A percentile compares a stretch with the other conserved stretches of the same genome.
These are phyloP conservation scores for Microcos paniculata DNA, from an alignment of 345 rosid species.

Conservation along the genomic window DNA sequence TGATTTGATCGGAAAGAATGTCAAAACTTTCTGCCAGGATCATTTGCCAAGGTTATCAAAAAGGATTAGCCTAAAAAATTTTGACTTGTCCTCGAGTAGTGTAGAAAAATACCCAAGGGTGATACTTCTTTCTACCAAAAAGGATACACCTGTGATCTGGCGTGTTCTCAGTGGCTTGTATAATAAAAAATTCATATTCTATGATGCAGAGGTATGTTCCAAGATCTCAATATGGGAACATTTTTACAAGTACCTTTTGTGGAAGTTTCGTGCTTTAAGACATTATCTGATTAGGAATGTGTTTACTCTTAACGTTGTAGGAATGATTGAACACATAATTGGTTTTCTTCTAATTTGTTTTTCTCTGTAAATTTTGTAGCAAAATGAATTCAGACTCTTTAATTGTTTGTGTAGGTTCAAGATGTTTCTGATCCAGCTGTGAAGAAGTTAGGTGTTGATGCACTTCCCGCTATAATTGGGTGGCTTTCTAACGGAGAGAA, in stretches of 20 bases:
- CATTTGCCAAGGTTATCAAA: conserved; percentile 78
- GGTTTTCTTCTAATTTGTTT: background rate
- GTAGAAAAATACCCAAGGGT: conserved; percentile 48
- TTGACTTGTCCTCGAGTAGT: conserved; percentile 35
- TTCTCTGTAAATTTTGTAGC: background rate
- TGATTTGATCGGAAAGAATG: conserved; percentile 50
- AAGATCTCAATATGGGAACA: background rate
- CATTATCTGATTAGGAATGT: background rate
- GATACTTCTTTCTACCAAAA: conserved; percentile 84
- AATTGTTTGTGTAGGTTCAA: conserved; percentile 48
- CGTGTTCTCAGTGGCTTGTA: conserved; percentile 85
- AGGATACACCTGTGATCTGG: conserved; percentile 80
- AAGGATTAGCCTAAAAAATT: conserved; percentile 42
- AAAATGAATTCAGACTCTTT: background rate
- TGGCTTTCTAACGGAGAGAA: conserved; percentile 85
- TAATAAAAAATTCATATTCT: conserved; percentile 57
- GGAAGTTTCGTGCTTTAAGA: background rate
- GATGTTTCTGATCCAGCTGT: conserved; percentile 53
- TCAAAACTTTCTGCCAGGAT: conserved; percentile 73
- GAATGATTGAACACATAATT: background rate
- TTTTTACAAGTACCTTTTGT: background rate
- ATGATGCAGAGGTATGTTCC: conserved; percentile 60
- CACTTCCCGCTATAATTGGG: conserved; percentile 86
- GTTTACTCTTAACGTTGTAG: background rate
- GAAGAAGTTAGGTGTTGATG: conserved; percentile 61